Evolutionary conservation across 768 basidiomycete species (phyloP).

Genomic region (Trametes sanguinea): DNA sequence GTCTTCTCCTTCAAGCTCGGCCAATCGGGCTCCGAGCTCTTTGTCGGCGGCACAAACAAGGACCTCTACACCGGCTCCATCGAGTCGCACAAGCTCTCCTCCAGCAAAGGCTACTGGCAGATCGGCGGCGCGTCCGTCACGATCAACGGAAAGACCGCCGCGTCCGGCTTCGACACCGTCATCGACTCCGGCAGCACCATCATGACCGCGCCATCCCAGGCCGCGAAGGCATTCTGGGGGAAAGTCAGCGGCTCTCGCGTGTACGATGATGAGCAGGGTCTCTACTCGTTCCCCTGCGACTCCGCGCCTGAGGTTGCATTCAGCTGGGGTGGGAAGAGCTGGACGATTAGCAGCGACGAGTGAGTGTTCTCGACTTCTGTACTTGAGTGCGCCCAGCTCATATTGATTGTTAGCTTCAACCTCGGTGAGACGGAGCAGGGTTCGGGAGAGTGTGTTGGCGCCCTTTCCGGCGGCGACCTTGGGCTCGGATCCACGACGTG

Average conservation of each 20-base stretch:
- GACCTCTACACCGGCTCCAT: slow-evolving; percentile 36
- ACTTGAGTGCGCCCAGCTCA: not conserved
- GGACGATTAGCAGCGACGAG: slow-evolving; percentile 14
- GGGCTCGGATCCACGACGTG: slow-evolving; percentile 20
- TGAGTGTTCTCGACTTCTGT: not conserved
- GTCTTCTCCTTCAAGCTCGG: slow-evolving; percentile 32
- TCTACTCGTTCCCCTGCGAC: slow-evolving; percentile 27
- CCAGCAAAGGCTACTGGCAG: slow-evolving; percentile 16
- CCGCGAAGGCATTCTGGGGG: slow-evolving; percentile 25
- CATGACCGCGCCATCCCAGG: slow-evolving; percentile 26
- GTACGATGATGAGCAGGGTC: slow-evolving; percentile 18
- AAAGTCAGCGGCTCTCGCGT: slow-evolving; percentile 21
- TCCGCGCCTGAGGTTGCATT: slow-evolving; percentile 16
- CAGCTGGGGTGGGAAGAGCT: slow-evolving; percentile 24
- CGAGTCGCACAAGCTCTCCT: slow-evolving; percentile 26
- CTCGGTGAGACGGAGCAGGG: slow-evolving; percentile 29
- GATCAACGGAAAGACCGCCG: slow-evolving; percentile 18
- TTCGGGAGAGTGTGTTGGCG: slow-evolving; percentile 24
- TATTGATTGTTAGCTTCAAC: slow-evolving; percentile 26
- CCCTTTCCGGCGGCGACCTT: slow-evolving; percentile 22
- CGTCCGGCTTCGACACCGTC: slow-evolving; percentile 21
- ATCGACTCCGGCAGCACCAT: slow-evolving; percentile 35
- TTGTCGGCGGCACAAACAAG: slow-evolving; percentile 38
- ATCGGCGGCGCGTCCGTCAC: slow-evolving; percentile 10
- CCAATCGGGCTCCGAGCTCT: slow-evolving; percentile 30